Base-by-base conservation (phyloP, 345 rosid genomes). In the Salix exigua region DNA sequence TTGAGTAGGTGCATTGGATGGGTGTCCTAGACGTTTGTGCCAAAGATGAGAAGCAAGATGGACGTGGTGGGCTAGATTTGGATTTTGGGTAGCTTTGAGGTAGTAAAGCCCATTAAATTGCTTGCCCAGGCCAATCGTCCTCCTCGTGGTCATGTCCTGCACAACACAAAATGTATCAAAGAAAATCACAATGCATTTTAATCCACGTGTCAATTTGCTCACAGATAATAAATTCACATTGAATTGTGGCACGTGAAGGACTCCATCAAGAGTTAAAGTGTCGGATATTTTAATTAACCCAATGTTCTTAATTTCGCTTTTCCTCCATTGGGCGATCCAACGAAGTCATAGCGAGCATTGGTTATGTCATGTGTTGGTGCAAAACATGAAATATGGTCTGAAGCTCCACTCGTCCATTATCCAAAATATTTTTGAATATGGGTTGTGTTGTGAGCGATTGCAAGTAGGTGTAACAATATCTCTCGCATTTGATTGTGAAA, bases 71-170 rank as follows among this genome's bases (percentile, higher is more conserved):
- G 44, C 2, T 0, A 30, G 10, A 6, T 17, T 4, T 26, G 50
- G 18, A 33, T 69, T 58, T 13, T 71, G 23, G 4, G 17, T 19
- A 6, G 30, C 7, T 21, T n/a, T 50, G 1, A 71, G 73, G 50
- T 58, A 60, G 50, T 46, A 46, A 5, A 46, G 50, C 18, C 50
- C 18, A 46, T 46, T 46, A 46, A 46, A 46, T 3, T 35, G 58
- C 71, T 38, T 72, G 35, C 67, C 71, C 28, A 53, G 10, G 35
- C 77, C 68, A 81, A 76, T 84, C 64, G n/a, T 48, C 62, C 26
- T 74, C 68, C 14, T 51, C 26, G 25, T 66, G 10, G 21, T 9
- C 9, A 53, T 2, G 18, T 82, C 83, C 23, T 79, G 30, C 21
- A 79, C 4, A 5, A 62, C 48, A 68, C 48, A 77, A 33, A 35